Conservation (phyloP, 768 basidiomycete genomes). For the Termitomyces sp. region DNA sequence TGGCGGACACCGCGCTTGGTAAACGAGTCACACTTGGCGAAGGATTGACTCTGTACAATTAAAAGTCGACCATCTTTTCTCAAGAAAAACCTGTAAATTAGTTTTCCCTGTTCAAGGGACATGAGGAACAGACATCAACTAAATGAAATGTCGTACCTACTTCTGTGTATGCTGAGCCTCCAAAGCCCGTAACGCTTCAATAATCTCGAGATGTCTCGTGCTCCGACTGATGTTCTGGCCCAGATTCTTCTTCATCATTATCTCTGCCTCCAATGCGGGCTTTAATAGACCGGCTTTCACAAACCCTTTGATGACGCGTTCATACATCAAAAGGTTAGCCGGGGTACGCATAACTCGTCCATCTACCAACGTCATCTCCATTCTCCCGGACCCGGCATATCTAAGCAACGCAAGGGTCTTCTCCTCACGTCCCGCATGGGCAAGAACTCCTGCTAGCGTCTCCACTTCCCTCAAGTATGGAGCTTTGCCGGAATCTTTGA, state of each 20-base stretch:
- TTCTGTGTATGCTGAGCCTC: neutral
- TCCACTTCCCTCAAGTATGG: slow-evolving; percentile 8
- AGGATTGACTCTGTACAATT: neutral
- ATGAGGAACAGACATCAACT: neutral
- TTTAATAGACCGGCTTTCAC: slow-evolving; percentile 7
- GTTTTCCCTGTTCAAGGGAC: neutral
- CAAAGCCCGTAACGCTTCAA: slow-evolving; percentile 4
- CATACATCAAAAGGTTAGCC: slow-evolving; percentile 8
- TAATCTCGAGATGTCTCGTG: neutral
- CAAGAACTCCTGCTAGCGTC: slow-evolving; percentile 10
- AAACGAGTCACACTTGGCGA: neutral
- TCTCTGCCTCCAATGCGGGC: slow-evolving; percentile 11
- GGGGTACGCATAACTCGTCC: neutral
- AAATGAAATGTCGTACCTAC: neutral
- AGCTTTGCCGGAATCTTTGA: slow-evolving; percentile 2
- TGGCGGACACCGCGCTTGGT: slow-evolving; percentile 18
- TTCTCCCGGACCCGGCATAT: slow-evolving; percentile 2
- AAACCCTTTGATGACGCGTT: slow-evolving; percentile 11
- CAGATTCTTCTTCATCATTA: slow-evolving; percentile 9
- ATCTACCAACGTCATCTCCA: neutral
- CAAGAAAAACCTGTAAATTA: neutral
- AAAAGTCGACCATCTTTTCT: neutral
- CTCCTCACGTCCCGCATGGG: slow-evolving; percentile 8
- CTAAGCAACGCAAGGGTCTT: slow-evolving; percentile 10
- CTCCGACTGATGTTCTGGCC: neutral